Conservation (phyloP, 306 rosid genomes). For the Prunus padus region DNA sequence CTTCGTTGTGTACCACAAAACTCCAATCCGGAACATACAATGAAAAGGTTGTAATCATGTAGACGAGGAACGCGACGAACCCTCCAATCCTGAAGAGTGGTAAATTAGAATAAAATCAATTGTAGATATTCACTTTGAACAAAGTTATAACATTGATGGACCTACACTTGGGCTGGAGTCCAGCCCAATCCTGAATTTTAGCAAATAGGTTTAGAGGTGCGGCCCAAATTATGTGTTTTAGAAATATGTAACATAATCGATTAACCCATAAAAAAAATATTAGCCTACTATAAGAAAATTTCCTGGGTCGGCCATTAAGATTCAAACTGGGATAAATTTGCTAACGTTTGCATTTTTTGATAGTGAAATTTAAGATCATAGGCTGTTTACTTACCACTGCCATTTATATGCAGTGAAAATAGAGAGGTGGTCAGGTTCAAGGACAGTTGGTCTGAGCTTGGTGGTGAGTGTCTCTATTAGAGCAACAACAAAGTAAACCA, state of each 20-base stretch:
- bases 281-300: too few species aligned
- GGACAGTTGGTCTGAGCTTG: slow-evolving; percentile 58
- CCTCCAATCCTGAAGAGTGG: slow-evolving; percentile 70
- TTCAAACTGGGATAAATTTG: not conserved
- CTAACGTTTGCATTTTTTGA: not conserved
- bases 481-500: slow-evolving; percentile 77
- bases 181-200: too few species aligned
- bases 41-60: slow-evolving; percentile 67
- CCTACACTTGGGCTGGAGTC: too few species aligned
- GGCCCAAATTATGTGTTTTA: too few species aligned
- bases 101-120: not conserved
- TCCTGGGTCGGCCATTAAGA: too few species aligned
- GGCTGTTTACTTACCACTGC: slow-evolving; percentile 61
- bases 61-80: slow-evolving; percentile 55
- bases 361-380: too few species aligned
- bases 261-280: too few species aligned
- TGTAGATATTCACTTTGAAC: not conserved
- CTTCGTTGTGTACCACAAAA: slow-evolving; percentile 32
- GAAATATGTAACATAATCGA: too few species aligned
- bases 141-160: too few species aligned
- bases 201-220: too few species aligned
- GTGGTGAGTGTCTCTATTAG: slow-evolving; percentile 69
- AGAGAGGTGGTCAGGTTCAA: slow-evolving; percentile 44
- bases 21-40: slow-evolving; percentile 87
- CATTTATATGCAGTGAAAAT: slow-evolving; percentile 72